Base-by-base conservation (phyloP, 768 basidiomycete species). In the Stropharia rugosoannulata region DNA sequence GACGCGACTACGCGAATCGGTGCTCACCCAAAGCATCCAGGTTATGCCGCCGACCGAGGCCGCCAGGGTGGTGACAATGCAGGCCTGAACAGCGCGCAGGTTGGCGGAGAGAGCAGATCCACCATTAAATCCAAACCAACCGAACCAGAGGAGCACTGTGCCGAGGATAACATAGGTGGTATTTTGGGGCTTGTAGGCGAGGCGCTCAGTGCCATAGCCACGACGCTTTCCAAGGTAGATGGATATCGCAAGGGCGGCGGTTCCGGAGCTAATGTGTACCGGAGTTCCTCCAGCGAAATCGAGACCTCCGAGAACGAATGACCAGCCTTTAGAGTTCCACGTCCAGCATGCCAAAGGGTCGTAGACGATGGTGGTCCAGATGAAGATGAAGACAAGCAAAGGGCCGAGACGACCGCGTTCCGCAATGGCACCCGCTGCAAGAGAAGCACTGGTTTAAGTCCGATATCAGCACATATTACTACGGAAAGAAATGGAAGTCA, bases 211-310 rank as follows among this genome's bases (percentile, higher is more conserved):
- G 13, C 95, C 95, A 59, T 93, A 98, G 1, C 95, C 95, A 32
- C 89, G 78, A 49, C 95, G 87, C 64, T 89, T 93, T 39, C 96
- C 95, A 36, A 99, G 87, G 69, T 88, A 97, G 64, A 94, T 73
- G 22, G 90, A 95, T 59, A 95, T 90, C 10, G 91, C 95, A 35
- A 98, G 81, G 1, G 92, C 96, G 1, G 93, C 94, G 0, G 86
- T 86, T 45, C 96, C 96, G 13, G 93, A 95, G 15, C 90, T 89
- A 62, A 99, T 98, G 68, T 99, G 95, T 58, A 99, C 94, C 18
- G 96, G 96, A 10, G 93, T 95, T 50, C 96, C 96, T 27, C 95
- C 95, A 8, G 95, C 95, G 58, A 96, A 95, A 68, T 95, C 92
- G 52, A 93, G 87, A 56, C 88, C 90, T 13, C 93, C 95, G 49